A percentile compares a stretch with the other conserved stretches of the same genome.
phyloP scores from a whole-genome alignment of 2,329 filamentous ascomycete species.

The Xylariales sp. region DNA sequence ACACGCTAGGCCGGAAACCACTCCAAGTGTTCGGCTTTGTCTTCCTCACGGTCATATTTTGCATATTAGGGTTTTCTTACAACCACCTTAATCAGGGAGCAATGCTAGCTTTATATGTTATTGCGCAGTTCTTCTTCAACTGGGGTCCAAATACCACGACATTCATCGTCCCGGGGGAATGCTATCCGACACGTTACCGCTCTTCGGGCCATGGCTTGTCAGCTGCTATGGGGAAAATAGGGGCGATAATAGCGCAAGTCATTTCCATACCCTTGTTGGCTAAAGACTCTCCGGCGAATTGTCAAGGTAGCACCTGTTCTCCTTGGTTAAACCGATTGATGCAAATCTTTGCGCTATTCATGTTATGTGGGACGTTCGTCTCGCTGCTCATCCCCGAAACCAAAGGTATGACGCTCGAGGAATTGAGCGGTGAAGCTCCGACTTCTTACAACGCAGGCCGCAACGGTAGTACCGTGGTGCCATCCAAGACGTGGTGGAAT shows the following conservation, averaged over 20 bases:
- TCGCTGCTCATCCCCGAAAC: conserved; percentile 74
- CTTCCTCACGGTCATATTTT: conserved; percentile 57
- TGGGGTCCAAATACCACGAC: conserved; percentile 63
- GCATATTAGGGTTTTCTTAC: conserved; percentile 57
- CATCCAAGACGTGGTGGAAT: conserved; percentile 34
- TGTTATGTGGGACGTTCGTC: conserved; percentile 66
- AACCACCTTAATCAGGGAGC: conserved; percentile 40
- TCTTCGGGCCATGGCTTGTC: conserved; percentile 61
- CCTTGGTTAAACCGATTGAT: conserved; percentile 69
- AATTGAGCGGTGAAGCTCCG: conserved; percentile 61
- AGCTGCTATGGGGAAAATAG: conserved; percentile 63
- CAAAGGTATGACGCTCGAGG: conserved; percentile 68
- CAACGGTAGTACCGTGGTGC: conserved; percentile 42
- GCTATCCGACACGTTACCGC: conserved; percentile 59
- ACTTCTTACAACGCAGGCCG: conserved; percentile 52
- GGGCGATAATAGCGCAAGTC: conserved; percentile 62
- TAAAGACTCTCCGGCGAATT: conserved; percentile 46
- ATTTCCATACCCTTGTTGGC: conserved; percentile 60
- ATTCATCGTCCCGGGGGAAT: conserved; percentile 61
- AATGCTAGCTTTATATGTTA: conserved; percentile 57
- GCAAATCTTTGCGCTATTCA: conserved; percentile 75
- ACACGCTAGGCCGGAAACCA: conserved; percentile 71
- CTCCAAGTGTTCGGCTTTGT: conserved; percentile 64
- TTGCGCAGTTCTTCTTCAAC: conserved; percentile 64
- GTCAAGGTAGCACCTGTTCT: conserved; percentile 42